Conservation (phyloP, 2,329 filamentous ascomycete genomes). For the Fonsecaea erecta region DNA sequence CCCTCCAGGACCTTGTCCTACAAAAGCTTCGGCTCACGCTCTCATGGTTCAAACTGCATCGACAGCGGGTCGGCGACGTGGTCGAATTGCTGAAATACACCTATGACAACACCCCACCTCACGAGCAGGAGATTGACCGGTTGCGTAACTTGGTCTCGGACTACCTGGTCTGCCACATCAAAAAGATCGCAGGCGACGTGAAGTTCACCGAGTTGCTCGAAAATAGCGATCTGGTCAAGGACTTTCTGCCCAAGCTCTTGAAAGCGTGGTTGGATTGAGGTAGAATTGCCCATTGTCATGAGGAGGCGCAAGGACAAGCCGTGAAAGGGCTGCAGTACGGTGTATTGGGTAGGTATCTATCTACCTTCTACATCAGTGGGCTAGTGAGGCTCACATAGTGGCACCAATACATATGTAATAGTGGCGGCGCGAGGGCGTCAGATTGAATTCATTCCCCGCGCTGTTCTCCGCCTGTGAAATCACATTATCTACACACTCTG, state of each 20-base stretch:
- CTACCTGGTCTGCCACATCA: slow-evolving; percentile 37
- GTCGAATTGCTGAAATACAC: slow-evolving; percentile 45
- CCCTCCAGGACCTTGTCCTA: slow-evolving; percentile 42
- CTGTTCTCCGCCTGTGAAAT: background rate
- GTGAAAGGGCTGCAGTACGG: background rate
- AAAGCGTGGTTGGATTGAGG: slow-evolving; percentile 10
- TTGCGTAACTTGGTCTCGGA: slow-evolving; percentile 35
- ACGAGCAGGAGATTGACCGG: slow-evolving; percentile 17
- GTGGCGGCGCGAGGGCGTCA: background rate
- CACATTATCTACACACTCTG: too few relatives aligned
- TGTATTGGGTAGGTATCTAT: too few relatives aligned
- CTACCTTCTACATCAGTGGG: too few relatives aligned
- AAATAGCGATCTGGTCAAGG: slow-evolving; percentile 19
- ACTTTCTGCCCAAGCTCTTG: slow-evolving; percentile 24
- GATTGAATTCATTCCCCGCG: background rate
- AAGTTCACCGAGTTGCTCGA: slow-evolving; percentile 21
- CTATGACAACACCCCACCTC: slow-evolving; percentile 43
- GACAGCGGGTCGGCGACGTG: slow-evolving; percentile 39
- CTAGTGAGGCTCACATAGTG: too few relatives aligned
- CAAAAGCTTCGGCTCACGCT: slow-evolving; percentile 44
- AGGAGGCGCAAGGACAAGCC: background rate
- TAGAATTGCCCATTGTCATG: background rate
- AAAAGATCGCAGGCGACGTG: slow-evolving; percentile 13
- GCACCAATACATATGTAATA: too few relatives aligned
- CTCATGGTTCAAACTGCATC: slow-evolving; percentile 40